These are phyloP conservation scores for Rhizopogon vinicolor DNA, from an alignment of 768 basidiomycete genomes.

Conservation along the genomic window DNA sequence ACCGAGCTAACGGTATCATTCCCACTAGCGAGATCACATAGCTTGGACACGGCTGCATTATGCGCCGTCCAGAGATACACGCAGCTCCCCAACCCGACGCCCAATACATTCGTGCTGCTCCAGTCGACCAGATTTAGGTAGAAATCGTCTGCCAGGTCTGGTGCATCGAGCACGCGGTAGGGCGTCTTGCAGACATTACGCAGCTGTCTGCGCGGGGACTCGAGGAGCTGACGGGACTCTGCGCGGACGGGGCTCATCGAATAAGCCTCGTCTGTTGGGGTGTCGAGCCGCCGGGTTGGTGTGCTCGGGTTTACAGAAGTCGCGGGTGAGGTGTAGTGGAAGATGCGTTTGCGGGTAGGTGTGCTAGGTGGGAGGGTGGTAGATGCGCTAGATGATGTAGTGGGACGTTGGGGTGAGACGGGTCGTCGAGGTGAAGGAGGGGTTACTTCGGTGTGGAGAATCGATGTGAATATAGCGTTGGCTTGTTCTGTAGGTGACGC, in stretches of 20 bases:
- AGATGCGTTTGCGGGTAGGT: conserved; percentile 54
- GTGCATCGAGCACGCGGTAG: conserved; percentile 95
- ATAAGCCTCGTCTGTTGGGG: conserved; percentile 84
- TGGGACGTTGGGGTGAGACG: conserved; percentile 54
- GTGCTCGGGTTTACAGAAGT: conserved; percentile 47
- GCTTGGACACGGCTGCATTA: conserved; percentile 86
- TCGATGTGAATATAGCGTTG: conserved; percentile 73
- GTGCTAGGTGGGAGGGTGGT: conserved; percentile 39
- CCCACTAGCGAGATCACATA: conserved; percentile 71
- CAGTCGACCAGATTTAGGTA: conserved; percentile 98
- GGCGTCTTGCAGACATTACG: conserved; percentile 91
- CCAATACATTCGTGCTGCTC: conserved; percentile 92
- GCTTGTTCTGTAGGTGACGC: conserved; percentile 60
- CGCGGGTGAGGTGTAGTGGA: conserved; percentile 64
- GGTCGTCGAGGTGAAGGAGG: conserved; percentile 62
- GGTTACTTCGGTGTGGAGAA: conserved; percentile 75
- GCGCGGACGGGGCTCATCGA: conserved; percentile 87
- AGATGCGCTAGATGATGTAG: conserved; percentile 24
- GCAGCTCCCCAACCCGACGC: conserved; percentile 85
- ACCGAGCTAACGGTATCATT: conserved; percentile 81
- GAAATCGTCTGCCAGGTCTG: conserved; percentile 96
- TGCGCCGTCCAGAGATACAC: conserved; percentile 98
- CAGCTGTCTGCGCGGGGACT: conserved; percentile 77
- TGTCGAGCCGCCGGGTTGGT: conserved; percentile 65
- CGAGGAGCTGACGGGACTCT: conserved; percentile 75